Conservation (phyloP, 768 basidiomycete genomes). For the Udeniomyces megalosporus region DNA sequence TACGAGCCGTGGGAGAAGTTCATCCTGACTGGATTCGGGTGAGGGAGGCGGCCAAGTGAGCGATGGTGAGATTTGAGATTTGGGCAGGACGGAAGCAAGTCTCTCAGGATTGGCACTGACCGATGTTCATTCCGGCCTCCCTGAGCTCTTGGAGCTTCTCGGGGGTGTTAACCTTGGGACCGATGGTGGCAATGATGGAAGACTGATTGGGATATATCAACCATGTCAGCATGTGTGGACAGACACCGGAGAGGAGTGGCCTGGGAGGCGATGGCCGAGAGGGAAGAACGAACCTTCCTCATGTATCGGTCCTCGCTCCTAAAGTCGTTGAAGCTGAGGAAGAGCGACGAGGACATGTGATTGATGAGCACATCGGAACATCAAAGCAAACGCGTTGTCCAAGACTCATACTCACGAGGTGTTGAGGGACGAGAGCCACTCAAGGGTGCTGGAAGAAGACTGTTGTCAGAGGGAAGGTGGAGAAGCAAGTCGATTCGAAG, state of each 20-base stretch:
- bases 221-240: background rate
- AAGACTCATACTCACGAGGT: constrained; percentile 41
- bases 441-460: constrained; percentile 38
- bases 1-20: constrained; percentile 99
- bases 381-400: too few species aligned
- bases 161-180: constrained; percentile 88
- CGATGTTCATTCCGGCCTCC: constrained; percentile 91
- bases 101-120: constrained; percentile 45
- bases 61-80: background rate
- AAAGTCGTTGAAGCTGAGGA: constrained; percentile 41
- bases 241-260: background rate
- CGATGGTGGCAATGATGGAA: constrained; percentile 95
- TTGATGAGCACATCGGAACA: too few species aligned
- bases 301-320: constrained; percentile 66
- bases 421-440: constrained; percentile 76
- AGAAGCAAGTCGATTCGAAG: too few species aligned
- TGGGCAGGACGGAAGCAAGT: too few species aligned
- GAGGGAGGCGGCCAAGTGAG: too few species aligned
- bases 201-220: constrained; percentile 42
- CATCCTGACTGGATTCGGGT: constrained; percentile 65
- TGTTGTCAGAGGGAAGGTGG: background rate
- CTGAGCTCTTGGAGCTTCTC: constrained; percentile 74
- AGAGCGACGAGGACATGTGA: too few species aligned
- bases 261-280: background rate
- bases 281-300: constrained; percentile 57